Evolutionary conservation across 805 yeast species (phyloP).

Genomic region (Naumovozyma castellii): DNA sequence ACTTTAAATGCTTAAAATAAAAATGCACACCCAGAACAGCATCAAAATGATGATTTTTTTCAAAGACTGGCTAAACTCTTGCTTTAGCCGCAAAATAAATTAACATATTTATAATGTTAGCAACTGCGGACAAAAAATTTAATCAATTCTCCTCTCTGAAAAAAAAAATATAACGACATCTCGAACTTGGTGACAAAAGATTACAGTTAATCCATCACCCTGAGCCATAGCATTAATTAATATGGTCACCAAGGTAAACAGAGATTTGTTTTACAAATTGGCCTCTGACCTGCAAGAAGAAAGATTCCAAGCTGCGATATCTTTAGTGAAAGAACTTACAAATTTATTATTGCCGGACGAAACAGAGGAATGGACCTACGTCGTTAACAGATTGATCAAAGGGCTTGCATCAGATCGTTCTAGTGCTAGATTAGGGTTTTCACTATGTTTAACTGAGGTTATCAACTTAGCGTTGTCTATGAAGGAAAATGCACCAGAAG

Average conservation of each 20-base stretch:
- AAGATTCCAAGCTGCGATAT: slow-evolving; percentile 62
- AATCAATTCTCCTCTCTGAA: no score
- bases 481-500: slow-evolving; percentile 9
- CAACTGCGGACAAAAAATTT: no score
- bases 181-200: no score
- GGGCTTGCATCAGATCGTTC: slow-evolving; percentile 79
- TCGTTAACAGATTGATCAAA: slow-evolving; percentile 63
- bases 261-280: slow-evolving; percentile 66
- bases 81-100: no score
- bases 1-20: no score
- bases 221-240: no score
- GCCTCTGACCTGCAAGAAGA: slow-evolving; percentile 71
- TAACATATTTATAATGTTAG: no score
- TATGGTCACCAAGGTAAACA: slow-evolving; percentile 36
- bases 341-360: slow-evolving; percentile 26
- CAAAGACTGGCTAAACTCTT: no score
- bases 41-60: no score
- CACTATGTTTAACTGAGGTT: slow-evolving; percentile 75
- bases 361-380: slow-evolving; percentile 68
- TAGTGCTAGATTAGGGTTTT: slow-evolving; percentile 78
- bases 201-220: no score
- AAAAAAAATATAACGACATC: no score
- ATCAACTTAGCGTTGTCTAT: slow-evolving; percentile 30
- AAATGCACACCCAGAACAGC: no score
- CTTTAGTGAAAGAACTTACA: slow-evolving; percentile 50